These are phyloP conservation scores for Rhazya stricta DNA, from an alignment of 257 asterid species.

Conservation along the genomic window DNA sequence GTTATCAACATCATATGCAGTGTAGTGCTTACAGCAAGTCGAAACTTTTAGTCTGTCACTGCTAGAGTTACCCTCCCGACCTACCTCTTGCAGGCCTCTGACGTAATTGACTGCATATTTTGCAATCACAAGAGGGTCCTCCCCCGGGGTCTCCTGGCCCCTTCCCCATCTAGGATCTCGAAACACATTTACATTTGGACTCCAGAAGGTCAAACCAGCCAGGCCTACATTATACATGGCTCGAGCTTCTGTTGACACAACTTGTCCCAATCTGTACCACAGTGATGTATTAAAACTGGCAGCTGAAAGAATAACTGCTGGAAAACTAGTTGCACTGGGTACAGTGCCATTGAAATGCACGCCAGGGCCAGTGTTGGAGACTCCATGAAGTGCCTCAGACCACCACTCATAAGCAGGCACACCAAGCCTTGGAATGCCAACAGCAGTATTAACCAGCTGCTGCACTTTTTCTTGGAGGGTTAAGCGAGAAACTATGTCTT, in stretches of 20 bases:
- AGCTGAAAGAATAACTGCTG: slow-evolving; percentile 26
- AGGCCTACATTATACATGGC: slow-evolving; percentile 27
- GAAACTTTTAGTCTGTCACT: slow-evolving; percentile 30
- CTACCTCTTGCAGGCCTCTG: slow-evolving; percentile 24
- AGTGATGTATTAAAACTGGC: slow-evolving; percentile 23
- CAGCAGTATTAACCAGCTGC: slow-evolving; percentile 14
- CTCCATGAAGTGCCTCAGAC: slow-evolving; percentile 32
- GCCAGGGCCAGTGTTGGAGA: slow-evolving; percentile 17
- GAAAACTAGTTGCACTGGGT: slow-evolving; percentile 29
- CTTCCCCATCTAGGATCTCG: slow-evolving; percentile 34
- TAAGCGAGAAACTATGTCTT: slow-evolving; percentile 23
- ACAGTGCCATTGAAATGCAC: slow-evolving; percentile 12
- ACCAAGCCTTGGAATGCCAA: slow-evolving; percentile 19
- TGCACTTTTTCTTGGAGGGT: slow-evolving; percentile 26
- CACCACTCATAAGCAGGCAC: slow-evolving; percentile 26
- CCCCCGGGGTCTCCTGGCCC: slow-evolving; percentile 32
- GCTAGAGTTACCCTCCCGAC: slow-evolving; percentile 5
- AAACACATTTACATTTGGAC: slow-evolving; percentile 27
- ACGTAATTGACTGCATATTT: slow-evolving; percentile 24
- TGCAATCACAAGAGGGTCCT: slow-evolving; percentile 23
- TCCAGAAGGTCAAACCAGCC: slow-evolving; percentile 23
- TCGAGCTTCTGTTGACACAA: slow-evolving; percentile 28
- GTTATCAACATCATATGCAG: slow-evolving; percentile 46
- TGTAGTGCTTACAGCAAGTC: slow-evolving; percentile 46
- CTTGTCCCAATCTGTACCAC: slow-evolving; percentile 25